Evolutionary conservation across 129 eudicot genomes (phyloP), one percentile per base, ranked within the genome.

Genomic region (Artemisia argyi): DNA sequence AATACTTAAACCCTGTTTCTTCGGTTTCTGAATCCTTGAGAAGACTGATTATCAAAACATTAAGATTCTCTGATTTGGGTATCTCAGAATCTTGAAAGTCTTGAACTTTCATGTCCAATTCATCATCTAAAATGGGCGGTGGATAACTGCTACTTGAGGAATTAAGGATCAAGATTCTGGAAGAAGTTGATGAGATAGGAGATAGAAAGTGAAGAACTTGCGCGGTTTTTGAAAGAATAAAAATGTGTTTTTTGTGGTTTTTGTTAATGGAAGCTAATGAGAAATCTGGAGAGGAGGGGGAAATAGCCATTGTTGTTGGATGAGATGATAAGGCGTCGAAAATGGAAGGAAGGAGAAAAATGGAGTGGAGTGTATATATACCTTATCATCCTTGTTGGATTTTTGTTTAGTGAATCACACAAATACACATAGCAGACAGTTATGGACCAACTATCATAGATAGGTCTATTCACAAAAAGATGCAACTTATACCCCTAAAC

Each of bases 221-320:
- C 35, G 84, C 44, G 18, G 77, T 70, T 71, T 82, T 79, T 26
- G 70, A 55, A 32, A 46, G 58, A 68, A 68, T 78, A 19, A 68
- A 76, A 53, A 66, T 53, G 51, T 11, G 87, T 83, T 61, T 85
- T 53, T 76, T 76, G 63, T 58, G 73, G 66, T 50, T 32, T 75
- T 80, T 78, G 81, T 46, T 68, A 10, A 69, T 71, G 71, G 79
- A 71, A 66, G 87, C 73, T 26, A 86, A 58, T 61, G 88, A 73
- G 83, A 85, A 73, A 50, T 86, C 89, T 14, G 85, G 63, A 66
- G 62, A 79, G 76, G 61, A 81, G 76, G 91, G 61, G 66, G 95
- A 73, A 74, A 87, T 64, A 24, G 92, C 86, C 95, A 91, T 88
- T 72, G 72, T 63, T 66, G 78, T 53, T 32, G 63, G 54, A 56